phyloP scores from a whole-genome alignment of 2,329 filamentous ascomycete genomes.

The Arachnomyces sp. region DNA sequence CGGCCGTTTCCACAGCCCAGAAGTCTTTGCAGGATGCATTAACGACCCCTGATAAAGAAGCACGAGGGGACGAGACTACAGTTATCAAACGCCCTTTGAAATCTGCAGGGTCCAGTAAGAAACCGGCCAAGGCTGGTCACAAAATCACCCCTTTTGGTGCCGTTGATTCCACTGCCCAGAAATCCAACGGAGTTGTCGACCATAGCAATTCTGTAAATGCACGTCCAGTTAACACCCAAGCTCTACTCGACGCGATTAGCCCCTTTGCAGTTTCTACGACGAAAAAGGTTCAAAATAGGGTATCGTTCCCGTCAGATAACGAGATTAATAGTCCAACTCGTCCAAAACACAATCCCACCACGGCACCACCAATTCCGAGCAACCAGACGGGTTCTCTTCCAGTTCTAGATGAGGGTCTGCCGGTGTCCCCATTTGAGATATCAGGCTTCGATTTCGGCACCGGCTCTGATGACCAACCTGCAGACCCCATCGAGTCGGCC shows the following conservation, averaged over 20 bases:
- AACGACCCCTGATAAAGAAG: slow-evolving; percentile 19
- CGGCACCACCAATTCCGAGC: too few species aligned
- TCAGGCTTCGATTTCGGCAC: slow-evolving; percentile 4
- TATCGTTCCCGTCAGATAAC: not conserved
- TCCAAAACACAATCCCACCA: too few species aligned
- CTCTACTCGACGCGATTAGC: slow-evolving; percentile 33
- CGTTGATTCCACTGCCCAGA: slow-evolving; percentile 13
- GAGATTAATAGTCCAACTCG: not conserved
- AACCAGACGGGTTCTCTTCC: not conserved
- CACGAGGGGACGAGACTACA: slow-evolving; percentile 6
- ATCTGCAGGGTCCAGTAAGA: slow-evolving; percentile 10
- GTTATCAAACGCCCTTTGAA: not conserved
- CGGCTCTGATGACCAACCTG: too few species aligned
- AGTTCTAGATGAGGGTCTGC: not conserved
- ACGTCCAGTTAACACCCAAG: slow-evolving; percentile 33
- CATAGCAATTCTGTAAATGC: slow-evolving; percentile 10
- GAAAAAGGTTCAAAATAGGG: slow-evolving; percentile 17
- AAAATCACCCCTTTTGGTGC: slow-evolving; percentile 26
- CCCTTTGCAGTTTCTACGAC: slow-evolving; percentile 32
- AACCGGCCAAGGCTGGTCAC: slow-evolving; percentile 10
- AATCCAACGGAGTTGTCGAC: slow-evolving; percentile 1
- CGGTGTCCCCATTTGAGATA: slow-evolving; percentile 1
- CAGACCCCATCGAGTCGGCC: too few species aligned
- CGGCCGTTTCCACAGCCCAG: slow-evolving; percentile 31
- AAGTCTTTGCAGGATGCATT: slow-evolving; percentile 33